These are phyloP conservation scores for Paspalum vaginatum DNA, from an alignment of 176 grass and related monocot species.

Conservation along the genomic window DNA sequence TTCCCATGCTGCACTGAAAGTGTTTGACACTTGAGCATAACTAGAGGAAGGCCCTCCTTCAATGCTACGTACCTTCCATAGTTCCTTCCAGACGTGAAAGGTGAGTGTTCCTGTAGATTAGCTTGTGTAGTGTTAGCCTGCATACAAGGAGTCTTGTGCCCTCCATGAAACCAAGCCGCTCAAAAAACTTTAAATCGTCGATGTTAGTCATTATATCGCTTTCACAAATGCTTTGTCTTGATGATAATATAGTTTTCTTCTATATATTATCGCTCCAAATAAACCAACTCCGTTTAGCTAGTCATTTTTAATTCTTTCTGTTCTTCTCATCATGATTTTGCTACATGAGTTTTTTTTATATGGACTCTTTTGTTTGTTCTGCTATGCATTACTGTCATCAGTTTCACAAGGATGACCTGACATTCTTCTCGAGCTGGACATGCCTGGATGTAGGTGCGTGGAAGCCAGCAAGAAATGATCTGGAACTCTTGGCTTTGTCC, in stretches of 20 bases:
- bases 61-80: no score
- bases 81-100: no score
- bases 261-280: background rate
- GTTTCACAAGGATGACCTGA: slow-evolving; percentile 8
- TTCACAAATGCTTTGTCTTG: background rate
- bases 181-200: background rate
- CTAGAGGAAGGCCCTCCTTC: no score
- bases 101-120: no score
- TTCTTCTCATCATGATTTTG: slow-evolving; percentile 17
- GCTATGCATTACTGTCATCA: background rate
- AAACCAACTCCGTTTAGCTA: background rate
- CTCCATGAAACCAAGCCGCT: background rate
- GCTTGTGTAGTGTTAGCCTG: background rate
- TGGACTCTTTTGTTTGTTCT: slow-evolving; percentile 16
- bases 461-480: slow-evolving; percentile 28
- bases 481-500: slow-evolving; percentile 36
- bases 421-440: slow-evolving; percentile 25
- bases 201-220: background rate
- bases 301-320: background rate
- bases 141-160: background rate
- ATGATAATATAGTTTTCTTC: background rate
- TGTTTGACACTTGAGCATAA: no score
- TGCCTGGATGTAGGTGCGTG: background rate
- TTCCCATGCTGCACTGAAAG: no score
- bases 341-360: background rate